Conservation (phyloP, 2,329 filamentous ascomycete species). For the Ophiostoma piceae region DNA sequence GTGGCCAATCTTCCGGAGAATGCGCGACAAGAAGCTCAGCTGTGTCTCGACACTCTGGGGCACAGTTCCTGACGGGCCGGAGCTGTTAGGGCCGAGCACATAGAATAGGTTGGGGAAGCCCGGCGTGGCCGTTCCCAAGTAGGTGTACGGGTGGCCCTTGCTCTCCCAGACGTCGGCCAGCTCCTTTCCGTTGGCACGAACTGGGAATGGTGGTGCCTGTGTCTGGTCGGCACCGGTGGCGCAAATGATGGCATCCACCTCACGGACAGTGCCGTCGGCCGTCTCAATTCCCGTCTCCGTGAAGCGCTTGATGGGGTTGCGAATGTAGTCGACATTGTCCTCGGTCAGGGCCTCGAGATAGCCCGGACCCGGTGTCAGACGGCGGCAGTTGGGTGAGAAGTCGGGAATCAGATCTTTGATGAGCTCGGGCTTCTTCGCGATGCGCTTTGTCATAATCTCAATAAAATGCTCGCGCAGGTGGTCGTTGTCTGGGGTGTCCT, state of each 20-base stretch:
- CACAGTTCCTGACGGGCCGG: slow-evolving; percentile 25
- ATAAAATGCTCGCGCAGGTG: slow-evolving; percentile 45
- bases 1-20: slow-evolving; percentile 47
- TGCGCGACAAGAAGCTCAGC: slow-evolving; percentile 41
- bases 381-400: slow-evolving; percentile 59
- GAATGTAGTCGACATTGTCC: slow-evolving; percentile 58
- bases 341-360: slow-evolving; percentile 61
- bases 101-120: slow-evolving; percentile 34
- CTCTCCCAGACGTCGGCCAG: slow-evolving; percentile 51
- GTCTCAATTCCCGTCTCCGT: slow-evolving; percentile 57
- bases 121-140: slow-evolving; percentile 33
- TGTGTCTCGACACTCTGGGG: slow-evolving; percentile 27
- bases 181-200: slow-evolving; percentile 50
- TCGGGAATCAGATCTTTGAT: slow-evolving; percentile 53
- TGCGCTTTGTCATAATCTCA: slow-evolving; percentile 49
- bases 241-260: slow-evolving; percentile 62
- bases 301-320: slow-evolving; percentile 52
- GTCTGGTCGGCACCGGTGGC: slow-evolving; percentile 62
- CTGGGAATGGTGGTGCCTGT: slow-evolving; percentile 55
- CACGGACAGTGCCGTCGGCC: slow-evolving; percentile 49
- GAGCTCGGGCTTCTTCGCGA: slow-evolving; percentile 52
- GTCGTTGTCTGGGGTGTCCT: slow-evolving; percentile 46
- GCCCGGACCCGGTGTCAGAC: slow-evolving; percentile 60
- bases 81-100: slow-evolving; percentile 25
- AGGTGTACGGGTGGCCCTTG: slow-evolving; percentile 57